Evolutionary conservation across 2,329 filamentous ascomycete species (phyloP), one percentile per base, ranked within the genome.

Genomic region (Aureobasidium musti): DNA sequence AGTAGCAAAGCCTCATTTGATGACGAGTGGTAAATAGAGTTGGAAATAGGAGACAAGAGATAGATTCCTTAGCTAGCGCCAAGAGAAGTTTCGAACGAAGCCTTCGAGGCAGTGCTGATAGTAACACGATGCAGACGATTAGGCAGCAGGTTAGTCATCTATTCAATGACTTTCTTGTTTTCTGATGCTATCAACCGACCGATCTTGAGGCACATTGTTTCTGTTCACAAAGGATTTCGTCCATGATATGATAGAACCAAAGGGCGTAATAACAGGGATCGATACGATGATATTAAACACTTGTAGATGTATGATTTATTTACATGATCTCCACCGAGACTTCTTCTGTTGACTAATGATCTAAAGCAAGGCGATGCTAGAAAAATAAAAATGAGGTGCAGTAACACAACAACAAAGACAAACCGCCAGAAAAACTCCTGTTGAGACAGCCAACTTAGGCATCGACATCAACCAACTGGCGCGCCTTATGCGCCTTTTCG

Each of bases 401-500:
- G 26, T 17, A 19, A 35, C 5, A 19, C 17, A 17, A 19, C 17
- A 17, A 49, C 5, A 49, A 37, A 33, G 8, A 17, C n/a, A 28
- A 61, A 21, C 39, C 41, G 28, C 28, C 13, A 47, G 10, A 49
- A 49, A 19, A 49, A 35, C 43, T 61, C 41, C 28, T 26, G 43
- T 35, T 21, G 5, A 47, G 14, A 59, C 17, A 23, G 45, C n/a
- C 26, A 47, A 23, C 3, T 49, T 26, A 61, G 4, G 57, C 41
- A 47, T 64, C 61, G 65, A 75, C 75, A 71, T 77, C 74, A 1
- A 82, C 77, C 67, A 82, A 72, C 63, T 74, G 76, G 65, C 73
- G 76, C 41, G 70, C 78, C 60, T 82, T 77, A 71, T 77, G 77
- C 19, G 83, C 83, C 70, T 79, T 79, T 74, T 79, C 79, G n/a